Base-by-base conservation (phyloP, 2,329 filamentous ascomycete genomes). In the Fusarium sp. region DNA sequence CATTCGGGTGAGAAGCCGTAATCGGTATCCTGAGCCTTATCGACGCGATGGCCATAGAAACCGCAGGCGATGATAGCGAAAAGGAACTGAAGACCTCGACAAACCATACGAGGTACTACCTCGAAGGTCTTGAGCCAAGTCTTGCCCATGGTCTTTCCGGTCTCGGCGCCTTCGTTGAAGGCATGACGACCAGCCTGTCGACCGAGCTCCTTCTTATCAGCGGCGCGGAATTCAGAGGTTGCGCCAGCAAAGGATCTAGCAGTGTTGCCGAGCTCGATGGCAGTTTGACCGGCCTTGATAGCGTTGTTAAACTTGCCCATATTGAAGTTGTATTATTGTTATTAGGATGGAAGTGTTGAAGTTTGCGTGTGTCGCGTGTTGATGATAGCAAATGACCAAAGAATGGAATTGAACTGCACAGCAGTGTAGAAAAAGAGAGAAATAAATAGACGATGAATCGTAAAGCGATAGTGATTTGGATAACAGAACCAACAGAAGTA, bases 31-130 rank as follows among this genome's bases (percentile, higher is more conserved):
- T 73, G 75, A 27, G 88, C 87, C 10, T 80, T 76, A 65, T 85
- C 79, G 65, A 85, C 80, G 63, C 91, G 89, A 65, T 85, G 82
- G 18, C 88, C 91, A 75, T 93, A 95, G 62, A 94, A 86, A 29
- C 90, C 93, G 61, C 89, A 86, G 57, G 92, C 89, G 45, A 91
- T 87, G 64, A 94, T 82, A 49, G 88, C 92, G 75, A 93, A 86
- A 76, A 93, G 82, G 77, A 94, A 88, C 78, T 95, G 93, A 36
- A 93, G 80, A 76, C 90, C 85, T 68, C 92, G 91, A 20, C 91
- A 83, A 65, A 86, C 71, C 49, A 85, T 80, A 71, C 88, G 88
- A 36, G 84, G 81, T 58, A 88, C 72, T 45, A 80, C 81, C 73
- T 86, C 84, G 63, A 84, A 85, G 2, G 83, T 79, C 76, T 84